phyloP scores from a whole-genome alignment of 1,139 yeast species.

The Yamadazyma kanchanaburiensis region DNA sequence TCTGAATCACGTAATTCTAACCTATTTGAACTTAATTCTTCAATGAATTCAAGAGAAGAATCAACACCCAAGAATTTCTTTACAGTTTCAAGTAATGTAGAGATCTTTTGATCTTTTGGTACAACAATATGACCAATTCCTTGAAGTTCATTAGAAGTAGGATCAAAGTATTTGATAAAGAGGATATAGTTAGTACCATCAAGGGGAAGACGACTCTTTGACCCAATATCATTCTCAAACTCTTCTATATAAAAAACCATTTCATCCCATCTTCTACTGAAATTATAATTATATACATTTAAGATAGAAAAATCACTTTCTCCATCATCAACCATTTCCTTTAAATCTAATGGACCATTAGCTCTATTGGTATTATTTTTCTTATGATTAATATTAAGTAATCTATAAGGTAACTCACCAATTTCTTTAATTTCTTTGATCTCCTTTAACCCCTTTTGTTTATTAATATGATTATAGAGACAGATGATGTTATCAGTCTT shows the following conservation, averaged over 20 bases:
- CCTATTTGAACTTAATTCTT: constrained; percentile 68
- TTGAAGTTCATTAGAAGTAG: constrained; percentile 44
- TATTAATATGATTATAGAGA: constrained; percentile 49
- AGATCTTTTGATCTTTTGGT: constrained; percentile 45
- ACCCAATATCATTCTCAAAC: constrained; percentile 27
- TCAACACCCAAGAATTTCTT: constrained; percentile 45
- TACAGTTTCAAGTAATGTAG: constrained; percentile 41
- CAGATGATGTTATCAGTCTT: constrained; percentile 55
- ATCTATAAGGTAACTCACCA: constrained; percentile 41
- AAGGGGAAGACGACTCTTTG: constrained; percentile 2
- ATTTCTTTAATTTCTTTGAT: constrained; percentile 21
- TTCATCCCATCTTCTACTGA: constrained; percentile 40
- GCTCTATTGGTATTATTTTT: constrained; percentile 74
- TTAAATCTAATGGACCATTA: constrained; percentile 46
- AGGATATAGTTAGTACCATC: constrained; percentile 38
- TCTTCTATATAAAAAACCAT: constrained; percentile 50
- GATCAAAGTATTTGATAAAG: constrained; percentile 72
- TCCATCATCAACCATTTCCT: constrained; percentile 11
- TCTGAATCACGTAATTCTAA: constrained; percentile 47
- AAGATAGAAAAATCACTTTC: constrained; percentile 19
- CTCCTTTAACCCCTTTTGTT: constrained; percentile 11
- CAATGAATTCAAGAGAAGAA: constrained; percentile 48
- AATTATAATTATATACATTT: constrained; percentile 39
- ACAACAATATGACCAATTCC: constrained; percentile 68
- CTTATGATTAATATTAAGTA: constrained; percentile 67